phyloP scores from a whole-genome alignment of 179 eudicot species.

The Beta corolliflora region DNA sequence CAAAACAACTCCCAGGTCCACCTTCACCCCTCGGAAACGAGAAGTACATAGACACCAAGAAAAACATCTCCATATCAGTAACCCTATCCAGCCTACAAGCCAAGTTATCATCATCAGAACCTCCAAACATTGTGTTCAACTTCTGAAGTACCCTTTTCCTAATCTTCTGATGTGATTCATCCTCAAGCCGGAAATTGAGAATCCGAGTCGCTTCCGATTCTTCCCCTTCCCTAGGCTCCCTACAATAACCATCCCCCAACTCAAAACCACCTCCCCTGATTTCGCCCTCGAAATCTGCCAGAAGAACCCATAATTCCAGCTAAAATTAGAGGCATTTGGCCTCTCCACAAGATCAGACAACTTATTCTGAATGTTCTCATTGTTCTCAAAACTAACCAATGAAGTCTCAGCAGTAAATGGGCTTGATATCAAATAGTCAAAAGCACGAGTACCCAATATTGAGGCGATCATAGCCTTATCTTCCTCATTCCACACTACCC shows the following conservation, averaged over 20 bases:
- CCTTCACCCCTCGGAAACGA: conserved; percentile 72
- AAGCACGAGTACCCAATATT: conserved; percentile 74
- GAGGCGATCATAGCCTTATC: conserved; percentile 69
- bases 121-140: conserved; percentile 69
- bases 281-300: conserved; percentile 87
- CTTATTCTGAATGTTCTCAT: conserved; percentile 70
- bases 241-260: conserved; percentile 96
- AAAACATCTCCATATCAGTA: conserved; percentile 92
- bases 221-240: conserved; percentile 83
- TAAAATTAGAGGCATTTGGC: conserved; percentile 54
- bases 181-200: conserved; percentile 53
- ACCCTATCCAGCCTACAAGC: conserved; percentile 85
- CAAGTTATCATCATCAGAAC: conserved; percentile 76
- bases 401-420: conserved; percentile 71
- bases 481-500: conserved; percentile 52
- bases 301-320: conserved; percentile 95
- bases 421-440: conserved; percentile 68
- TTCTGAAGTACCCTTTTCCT: conserved; percentile 85
- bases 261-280: conserved; percentile 72
- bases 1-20: conserved; percentile 77
- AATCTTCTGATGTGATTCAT: conserved; percentile 80
- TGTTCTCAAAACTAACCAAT: conserved; percentile 51
- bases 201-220: conserved; percentile 49
- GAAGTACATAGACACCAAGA: conserved; percentile 87
- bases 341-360: conserved; percentile 85